Evolutionary conservation across 495 filamentous ascomycete genomes (phyloP).

Genomic region (Rostrohypoxylon terebratum): DNA sequence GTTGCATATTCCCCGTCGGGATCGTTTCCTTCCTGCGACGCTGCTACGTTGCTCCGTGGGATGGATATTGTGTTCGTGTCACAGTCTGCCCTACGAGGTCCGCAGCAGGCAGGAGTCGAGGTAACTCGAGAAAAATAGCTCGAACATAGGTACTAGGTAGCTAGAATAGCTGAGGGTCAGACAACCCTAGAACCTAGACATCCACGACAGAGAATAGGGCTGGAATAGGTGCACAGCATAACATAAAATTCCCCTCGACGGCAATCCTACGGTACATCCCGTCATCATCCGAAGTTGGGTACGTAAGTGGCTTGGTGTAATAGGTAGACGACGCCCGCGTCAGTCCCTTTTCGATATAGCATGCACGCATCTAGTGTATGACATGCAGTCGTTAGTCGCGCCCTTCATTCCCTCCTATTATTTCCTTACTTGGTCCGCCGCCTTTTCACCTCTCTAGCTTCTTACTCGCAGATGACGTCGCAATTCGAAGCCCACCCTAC

Average conservation of each 20-base stretch:
- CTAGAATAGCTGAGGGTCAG: background rate
- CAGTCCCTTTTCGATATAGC: background rate
- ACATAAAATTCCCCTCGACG: background rate
- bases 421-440: background rate
- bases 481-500: slow-evolving; percentile 36
- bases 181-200: background rate
- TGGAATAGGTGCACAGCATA: background rate
- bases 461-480: slow-evolving; percentile 23
- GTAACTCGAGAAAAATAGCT: background rate
- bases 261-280: slow-evolving; percentile 1
- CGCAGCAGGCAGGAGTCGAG: slow-evolving; percentile 10
- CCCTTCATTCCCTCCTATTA: background rate
- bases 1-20: slow-evolving; percentile 21
- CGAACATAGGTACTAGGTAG: background rate
- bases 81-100: slow-evolving; percentile 17
- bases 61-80: slow-evolving; percentile 17
- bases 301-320: too few relatives aligned
- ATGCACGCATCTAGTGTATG: background rate
- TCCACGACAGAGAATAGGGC: background rate
- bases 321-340: background rate
- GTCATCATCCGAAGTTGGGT: background rate
- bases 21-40: background rate
- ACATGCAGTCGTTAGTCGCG: background rate
- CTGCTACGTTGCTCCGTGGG: slow-evolving; percentile 1
- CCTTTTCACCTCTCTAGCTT: slow-evolving; percentile 6